Evolutionary conservation across 768 basidiomycete species (phyloP).

Genomic region (Leccinum uliginosum): DNA sequence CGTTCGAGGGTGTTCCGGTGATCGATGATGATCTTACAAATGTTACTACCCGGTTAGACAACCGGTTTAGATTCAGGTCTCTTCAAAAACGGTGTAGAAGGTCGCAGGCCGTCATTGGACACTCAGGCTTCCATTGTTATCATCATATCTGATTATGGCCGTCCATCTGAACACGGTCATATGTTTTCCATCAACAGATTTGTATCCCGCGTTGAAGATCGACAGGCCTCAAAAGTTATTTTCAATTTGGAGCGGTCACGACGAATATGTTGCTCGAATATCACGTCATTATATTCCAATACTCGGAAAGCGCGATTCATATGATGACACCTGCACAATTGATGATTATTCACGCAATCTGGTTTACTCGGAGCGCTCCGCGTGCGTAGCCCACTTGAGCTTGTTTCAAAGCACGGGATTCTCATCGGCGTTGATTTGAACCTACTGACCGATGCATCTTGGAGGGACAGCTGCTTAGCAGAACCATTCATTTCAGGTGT

Average conservation of each 20-base stretch:
- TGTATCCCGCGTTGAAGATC: background rate
- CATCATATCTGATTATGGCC: background rate
- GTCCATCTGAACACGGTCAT: background rate
- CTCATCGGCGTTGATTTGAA: background rate
- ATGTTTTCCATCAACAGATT: background rate
- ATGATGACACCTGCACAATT: too few species aligned
- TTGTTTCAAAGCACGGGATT: background rate
- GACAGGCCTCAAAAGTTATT: background rate
- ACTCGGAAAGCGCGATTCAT: too few species aligned
- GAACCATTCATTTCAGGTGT: slow-evolving; percentile 8
- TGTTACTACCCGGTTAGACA: too few species aligned
- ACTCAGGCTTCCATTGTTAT: background rate
- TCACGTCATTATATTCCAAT: background rate
- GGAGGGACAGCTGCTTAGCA: too few species aligned
- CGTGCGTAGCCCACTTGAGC: background rate
- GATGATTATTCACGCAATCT: too few species aligned
- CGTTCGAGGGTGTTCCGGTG: background rate
- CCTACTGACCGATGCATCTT: background rate
- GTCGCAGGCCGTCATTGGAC: background rate
- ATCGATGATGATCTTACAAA: too few species aligned
- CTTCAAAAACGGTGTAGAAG: background rate
- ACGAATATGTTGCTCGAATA: background rate
- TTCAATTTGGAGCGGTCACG: background rate
- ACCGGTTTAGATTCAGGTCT: background rate
- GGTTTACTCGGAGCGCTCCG: background rate